phyloP scores from a whole-genome alignment of 176 grass and related monocot species.

The Canna indica region DNA sequence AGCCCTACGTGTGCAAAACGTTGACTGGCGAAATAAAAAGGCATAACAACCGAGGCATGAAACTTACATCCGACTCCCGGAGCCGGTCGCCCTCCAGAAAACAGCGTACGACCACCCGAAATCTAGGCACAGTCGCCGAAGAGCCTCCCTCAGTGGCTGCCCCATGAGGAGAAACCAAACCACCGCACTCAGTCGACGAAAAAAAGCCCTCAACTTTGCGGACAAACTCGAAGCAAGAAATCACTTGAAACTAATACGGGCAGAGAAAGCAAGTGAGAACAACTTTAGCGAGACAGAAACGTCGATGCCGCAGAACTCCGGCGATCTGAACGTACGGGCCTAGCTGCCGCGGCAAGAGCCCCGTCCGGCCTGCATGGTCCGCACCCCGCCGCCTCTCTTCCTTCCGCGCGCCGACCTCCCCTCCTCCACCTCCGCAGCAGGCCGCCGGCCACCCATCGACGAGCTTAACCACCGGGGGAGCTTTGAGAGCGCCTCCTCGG shows the following conservation, averaged over 20 bases:
- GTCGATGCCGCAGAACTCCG: slow-evolving; percentile 20
- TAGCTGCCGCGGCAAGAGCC: slow-evolving; percentile 82
- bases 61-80: slow-evolving; percentile 31
- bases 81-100: slow-evolving; percentile 34
- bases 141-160: slow-evolving; percentile 38
- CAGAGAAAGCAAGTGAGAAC: not conserved
- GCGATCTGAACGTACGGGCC: slow-evolving; percentile 12
- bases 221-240: not conserved
- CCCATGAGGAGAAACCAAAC: slow-evolving; percentile 15
- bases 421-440: slow-evolving; percentile 28
- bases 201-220: not conserved
- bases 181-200: not conserved
- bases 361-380: slow-evolving; percentile 71
- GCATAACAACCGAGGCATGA: not conserved
- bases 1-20: not conserved
- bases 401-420: slow-evolving; percentile 38
- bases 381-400: slow-evolving; percentile 42
- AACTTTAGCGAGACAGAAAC: not conserved
- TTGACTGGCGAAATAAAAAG: slow-evolving; percentile 1
- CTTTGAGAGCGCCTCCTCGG: not conserved
- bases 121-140: slow-evolving; percentile 37
- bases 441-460: slow-evolving; percentile 55
- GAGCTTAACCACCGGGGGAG: slow-evolving; percentile 6
- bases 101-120: slow-evolving; percentile 45
- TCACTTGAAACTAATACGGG: slow-evolving; percentile 1